Evolutionary conservation across 768 basidiomycete genomes (phyloP).

Genomic region (Plicaturopsis crispa): DNA sequence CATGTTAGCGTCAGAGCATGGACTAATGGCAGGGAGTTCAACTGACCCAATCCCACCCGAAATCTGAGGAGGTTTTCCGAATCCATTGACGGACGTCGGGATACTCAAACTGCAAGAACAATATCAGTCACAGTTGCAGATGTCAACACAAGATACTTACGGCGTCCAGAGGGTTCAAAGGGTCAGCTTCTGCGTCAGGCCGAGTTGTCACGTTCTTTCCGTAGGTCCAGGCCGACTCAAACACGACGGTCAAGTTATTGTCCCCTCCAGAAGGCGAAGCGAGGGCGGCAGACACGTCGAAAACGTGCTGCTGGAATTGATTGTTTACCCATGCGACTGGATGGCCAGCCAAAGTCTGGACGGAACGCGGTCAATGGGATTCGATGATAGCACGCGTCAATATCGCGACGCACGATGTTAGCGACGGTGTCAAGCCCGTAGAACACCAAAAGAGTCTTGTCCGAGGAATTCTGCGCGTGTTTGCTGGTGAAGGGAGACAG

Average conservation of each 20-base stretch:
- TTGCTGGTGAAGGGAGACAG: constrained; percentile 25
- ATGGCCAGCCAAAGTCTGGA: constrained; percentile 44
- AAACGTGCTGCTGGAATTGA: constrained; percentile 47
- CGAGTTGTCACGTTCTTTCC: constrained; percentile 43
- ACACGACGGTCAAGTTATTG: constrained; percentile 38
- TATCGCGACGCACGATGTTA: constrained; percentile 35
- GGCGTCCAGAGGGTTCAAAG: constrained; percentile 21
- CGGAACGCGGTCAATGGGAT: too few species aligned
- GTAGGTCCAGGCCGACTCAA: constrained; percentile 48
- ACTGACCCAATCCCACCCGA: constrained; percentile 56
- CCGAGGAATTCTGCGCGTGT: constrained; percentile 11
- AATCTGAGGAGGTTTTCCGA: constrained; percentile 45
- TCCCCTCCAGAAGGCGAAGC: constrained; percentile 21
- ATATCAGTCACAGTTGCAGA: background rate
- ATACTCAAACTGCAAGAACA: constrained; percentile 39
- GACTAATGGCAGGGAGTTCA: background rate
- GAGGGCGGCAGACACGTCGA: constrained; percentile 40
- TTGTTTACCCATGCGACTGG: constrained; percentile 55
- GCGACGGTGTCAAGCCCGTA: constrained; percentile 53
- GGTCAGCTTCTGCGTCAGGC: constrained; percentile 39
- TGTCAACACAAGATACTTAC: constrained; percentile 14
- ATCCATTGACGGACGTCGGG: constrained; percentile 39
- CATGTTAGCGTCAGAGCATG: background rate
- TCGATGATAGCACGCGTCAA: too few species aligned
- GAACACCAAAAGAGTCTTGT: constrained; percentile 39